These are phyloP conservation scores for Acacia confusa DNA, from an alignment of 306 rosid species.

Conservation along the genomic window DNA sequence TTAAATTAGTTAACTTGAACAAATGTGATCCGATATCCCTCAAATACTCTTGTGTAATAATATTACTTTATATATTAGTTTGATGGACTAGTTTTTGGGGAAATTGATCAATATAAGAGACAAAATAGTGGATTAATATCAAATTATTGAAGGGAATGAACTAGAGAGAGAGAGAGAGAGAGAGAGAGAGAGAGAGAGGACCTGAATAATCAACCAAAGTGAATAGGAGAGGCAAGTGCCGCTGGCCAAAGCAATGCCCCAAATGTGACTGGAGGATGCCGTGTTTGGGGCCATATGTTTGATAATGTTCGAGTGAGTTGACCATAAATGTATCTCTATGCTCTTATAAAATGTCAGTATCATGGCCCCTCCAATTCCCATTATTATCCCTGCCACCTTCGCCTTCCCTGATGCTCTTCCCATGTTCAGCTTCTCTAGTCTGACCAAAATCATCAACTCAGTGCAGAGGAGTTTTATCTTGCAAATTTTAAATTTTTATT, in stretches of 20 bases:
- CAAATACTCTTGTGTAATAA: no score
- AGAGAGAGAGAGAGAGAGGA: background rate
- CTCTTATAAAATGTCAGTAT: slow-evolving; percentile 29
- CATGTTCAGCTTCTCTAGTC: slow-evolving; percentile 29
- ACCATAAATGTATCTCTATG: slow-evolving; percentile 32
- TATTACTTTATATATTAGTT: no score
- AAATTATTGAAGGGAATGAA: background rate
- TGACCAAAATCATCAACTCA: background rate
- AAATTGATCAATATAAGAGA: no score
- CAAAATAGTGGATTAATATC: no score
- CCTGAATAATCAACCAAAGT: slow-evolving; percentile 33
- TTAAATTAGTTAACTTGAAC: no score
- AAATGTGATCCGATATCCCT: no score
- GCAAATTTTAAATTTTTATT: no score
- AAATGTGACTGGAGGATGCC: background rate
- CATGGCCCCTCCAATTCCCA: slow-evolving; percentile 40
- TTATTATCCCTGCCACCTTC: slow-evolving; percentile 25
- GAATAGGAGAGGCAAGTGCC: slow-evolving; percentile 35
- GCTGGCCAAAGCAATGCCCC: slow-evolving; percentile 13
- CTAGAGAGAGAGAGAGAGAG: no score
- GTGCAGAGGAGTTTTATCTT: no score
- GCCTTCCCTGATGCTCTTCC: slow-evolving; percentile 32
- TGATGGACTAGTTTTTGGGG: no score
- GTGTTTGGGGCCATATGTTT: background rate
- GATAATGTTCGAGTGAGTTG: slow-evolving; percentile 21